Base-by-base conservation (phyloP, 78 protist genomes). In the Ministeria vibrans region DNA sequence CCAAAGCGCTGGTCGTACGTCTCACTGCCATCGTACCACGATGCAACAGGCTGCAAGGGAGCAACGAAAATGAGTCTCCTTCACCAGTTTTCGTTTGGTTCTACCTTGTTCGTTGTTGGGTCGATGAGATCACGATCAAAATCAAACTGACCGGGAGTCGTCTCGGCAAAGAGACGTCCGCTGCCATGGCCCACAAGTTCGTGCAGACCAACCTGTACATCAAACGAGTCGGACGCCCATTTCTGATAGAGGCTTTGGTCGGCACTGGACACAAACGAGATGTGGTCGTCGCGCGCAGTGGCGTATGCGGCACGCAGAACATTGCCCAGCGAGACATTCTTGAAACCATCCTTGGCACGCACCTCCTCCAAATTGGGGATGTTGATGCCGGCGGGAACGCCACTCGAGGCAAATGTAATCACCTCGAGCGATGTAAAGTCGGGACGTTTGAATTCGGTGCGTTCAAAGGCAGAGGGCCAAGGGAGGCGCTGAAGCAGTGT, bases 161-260 rank as follows among this genome's bases (percentile, higher is more conserved):
- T 83, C 36, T 42, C 46, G 11, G 25, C 28, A 25, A 91, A 63
- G 15, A 87, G 32, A 77, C 83, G 87, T 49, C 94, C 94, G 66
- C 83, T 64, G 34, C 94, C 94, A 70, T 91, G 94, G 44, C 94
- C 94, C 41, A 88, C 79, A 61, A 83, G 79, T 80, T 91, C 94
- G 80, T 91, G 94, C 51, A 90, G 63, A 27, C 86, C 94, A 42
- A 88, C 92, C 83, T 88, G 92, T 1, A 88, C 88, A 63, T 89
- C 92, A 27, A 89, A 82, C 23, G 88, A 78, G n/a, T 74, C 66
- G 34, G 42, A 46, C 36, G 34, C 42, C 62, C 74, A 44, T 30
- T 59, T 38, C 73, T 86, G 74, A 70, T 36, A 90, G 39, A 78
- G 13, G 1, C 55, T 45, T 72, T 83, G 87, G 63, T 90, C 93